These are phyloP conservation scores for Plasmodium malariae DNA, from an alignment of 169 alveolate species.

Conservation along the genomic window DNA sequence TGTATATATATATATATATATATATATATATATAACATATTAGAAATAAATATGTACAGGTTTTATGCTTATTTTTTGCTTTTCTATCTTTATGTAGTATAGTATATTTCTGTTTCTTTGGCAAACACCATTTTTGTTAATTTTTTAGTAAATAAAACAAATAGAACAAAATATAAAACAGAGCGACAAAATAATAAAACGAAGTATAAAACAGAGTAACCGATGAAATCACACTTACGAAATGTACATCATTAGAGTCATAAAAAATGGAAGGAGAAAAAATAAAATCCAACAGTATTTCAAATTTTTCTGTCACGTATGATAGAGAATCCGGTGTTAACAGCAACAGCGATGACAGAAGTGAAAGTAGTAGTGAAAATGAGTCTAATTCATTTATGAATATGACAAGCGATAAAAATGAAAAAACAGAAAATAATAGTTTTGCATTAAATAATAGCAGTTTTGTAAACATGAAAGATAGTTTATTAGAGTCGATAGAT, in stretches of 20 bases:
- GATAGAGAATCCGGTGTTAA: conserved; percentile 65
- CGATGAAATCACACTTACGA: conserved; percentile 14
- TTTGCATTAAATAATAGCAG: conserved; percentile 57
- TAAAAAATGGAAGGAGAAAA: conserved; percentile 66
- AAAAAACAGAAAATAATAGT: conserved; percentile 56
- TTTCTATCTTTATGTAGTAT: no score
- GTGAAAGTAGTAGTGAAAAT: conserved; percentile 58
- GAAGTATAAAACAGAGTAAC: not conserved
- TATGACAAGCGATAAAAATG: conserved; percentile 56
- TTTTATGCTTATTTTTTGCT: no score
- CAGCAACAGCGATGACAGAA: conserved; percentile 61
- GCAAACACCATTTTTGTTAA: not conserved
- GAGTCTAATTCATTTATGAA: conserved; percentile 67
- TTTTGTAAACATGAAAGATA: conserved; percentile 63
- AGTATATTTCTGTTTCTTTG: not conserved
- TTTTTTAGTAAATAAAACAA: not conserved
- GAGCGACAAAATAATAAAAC: not conserved
- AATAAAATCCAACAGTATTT: conserved; percentile 42
- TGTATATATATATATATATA: no score
- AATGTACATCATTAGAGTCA: not conserved
- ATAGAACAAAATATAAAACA: not conserved
- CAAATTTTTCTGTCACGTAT: conserved; percentile 67
- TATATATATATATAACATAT: no score
- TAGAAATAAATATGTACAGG: no score
- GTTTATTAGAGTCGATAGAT: conserved; percentile 70